Evolutionary conservation across 1,284 basidiomycete genomes (phyloP).

Genomic region (Cryptococcus sp.): DNA sequence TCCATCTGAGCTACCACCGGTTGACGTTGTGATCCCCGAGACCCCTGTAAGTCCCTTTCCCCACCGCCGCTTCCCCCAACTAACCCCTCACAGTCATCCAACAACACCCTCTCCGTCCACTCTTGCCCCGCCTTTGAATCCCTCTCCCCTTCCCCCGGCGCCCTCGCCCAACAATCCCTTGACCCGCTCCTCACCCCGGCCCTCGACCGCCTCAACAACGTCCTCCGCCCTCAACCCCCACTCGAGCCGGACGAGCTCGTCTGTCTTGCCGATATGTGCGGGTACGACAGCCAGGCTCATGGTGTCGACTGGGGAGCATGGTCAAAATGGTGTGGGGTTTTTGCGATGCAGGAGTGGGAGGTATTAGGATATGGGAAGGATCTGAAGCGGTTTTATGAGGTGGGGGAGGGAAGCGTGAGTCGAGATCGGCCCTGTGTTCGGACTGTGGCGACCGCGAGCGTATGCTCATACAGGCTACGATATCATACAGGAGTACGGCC

Average conservation of each 20-base stretch:
- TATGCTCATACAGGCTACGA: too few species aligned
- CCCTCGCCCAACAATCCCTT: slow-evolving; percentile 59
- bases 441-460: neutral
- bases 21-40: slow-evolving; percentile 40
- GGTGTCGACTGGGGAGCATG: slow-evolving; percentile 51
- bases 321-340: slow-evolving; percentile 70
- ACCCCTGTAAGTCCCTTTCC: slow-evolving; percentile 1
- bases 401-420: slow-evolving; percentile 59
- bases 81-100: slow-evolving; percentile 49
- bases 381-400: slow-evolving; percentile 68
- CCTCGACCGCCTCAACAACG: slow-evolving; percentile 56
- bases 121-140: slow-evolving; percentile 62
- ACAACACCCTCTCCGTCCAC: slow-evolving; percentile 69
- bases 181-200: slow-evolving; percentile 57
- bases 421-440: neutral
- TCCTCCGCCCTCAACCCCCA: slow-evolving; percentile 57
- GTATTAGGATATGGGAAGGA: slow-evolving; percentile 68
- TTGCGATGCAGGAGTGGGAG: slow-evolving; percentile 59
- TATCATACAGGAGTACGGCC: slow-evolving; percentile 53
- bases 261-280: slow-evolving; percentile 67
- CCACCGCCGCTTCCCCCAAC: neutral
- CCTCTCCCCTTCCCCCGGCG: slow-evolving; percentile 19
- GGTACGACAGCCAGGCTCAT: slow-evolving; percentile 61
- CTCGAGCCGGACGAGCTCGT: slow-evolving; percentile 60
- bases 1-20: slow-evolving; percentile 13